Evolutionary conservation across 805 yeast genomes (phyloP), one percentile per base, ranked within the genome.

Genomic region (Candida suzukii): DNA sequence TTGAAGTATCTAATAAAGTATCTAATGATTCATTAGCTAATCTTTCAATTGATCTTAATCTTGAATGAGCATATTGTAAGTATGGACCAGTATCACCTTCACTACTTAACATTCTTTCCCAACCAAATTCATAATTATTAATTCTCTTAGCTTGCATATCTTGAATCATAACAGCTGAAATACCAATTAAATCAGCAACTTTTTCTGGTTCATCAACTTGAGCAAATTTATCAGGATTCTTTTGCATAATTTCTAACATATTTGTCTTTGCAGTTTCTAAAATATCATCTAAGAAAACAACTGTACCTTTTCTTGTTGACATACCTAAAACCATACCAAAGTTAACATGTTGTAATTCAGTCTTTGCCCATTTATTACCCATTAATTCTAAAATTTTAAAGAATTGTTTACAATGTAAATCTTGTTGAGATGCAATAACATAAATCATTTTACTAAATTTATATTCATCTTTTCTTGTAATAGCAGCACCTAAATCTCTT

Each of bases 31-130:
- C 73, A 24, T 65, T 68, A 18, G 95, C 78, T 54, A 86, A 87
- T 71, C 98, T 83, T 67, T 87, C 90, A 54, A 93, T 88, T 7
- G 97, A 88, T 67, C 95, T 78, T 60, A 93, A 78, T 67, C 99
- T 86, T 18, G 98, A 88, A 68, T 93, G 99, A 35, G 99, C 98
- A 60, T 93, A 93, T 67, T 93, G 99, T 62, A 93, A 75, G 68
- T 93, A 93, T 45, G 99, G 98, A 61, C 99, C 99, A 43, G 99
- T 93, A 67, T 93, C 99, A 67, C 99, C 99, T 72, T 93, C 99
- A 51, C 93, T 90, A 3, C 98, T 88, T 35, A 85, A 75, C 97
- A 93, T 93, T 71, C 99, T 84, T 56, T 86, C 88, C 99, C 99
- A 93, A 66, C 88, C 86, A 69, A 93, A 93, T 56, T 82, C 87